Base-by-base conservation (phyloP, 257 asterid species). In the Ophiorrhiza pumila region DNA sequence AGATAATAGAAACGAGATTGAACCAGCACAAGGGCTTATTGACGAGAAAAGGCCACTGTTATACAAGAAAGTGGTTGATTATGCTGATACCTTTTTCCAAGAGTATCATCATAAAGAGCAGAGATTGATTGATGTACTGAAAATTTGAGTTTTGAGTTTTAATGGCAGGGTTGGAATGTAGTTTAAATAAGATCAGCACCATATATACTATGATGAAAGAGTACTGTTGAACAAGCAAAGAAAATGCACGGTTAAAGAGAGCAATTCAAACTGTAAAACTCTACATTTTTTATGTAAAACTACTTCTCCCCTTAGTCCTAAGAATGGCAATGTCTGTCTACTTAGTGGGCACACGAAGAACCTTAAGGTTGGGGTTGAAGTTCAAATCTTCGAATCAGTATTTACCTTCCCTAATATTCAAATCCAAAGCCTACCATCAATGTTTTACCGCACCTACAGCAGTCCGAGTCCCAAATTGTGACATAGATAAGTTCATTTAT, bases 91-190 rank as follows among this genome's bases (percentile, higher is more conserved):
- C 17, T 83, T 64, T 66, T 81, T 69, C 68, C 55, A 59, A 22
- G 47, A 72, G 9, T 67, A 65, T 27, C 84, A 76, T 75, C 32
- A 39, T 0, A 64, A 35, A 41, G 80, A 80, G 52, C 80, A 75
- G 64, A 74, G 82, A 79, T 76, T 85, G 27, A 76, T 80, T 42
- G 84, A 80, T 42, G 79, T 74, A 20, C 27, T 69, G 23, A 69
- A 52, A 35, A 39, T 15, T 12, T 34, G 63, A 69, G n/a, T 13
- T 23, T 20, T 50, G 73, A 20, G 46, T 68, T 47, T 20, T 34
- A 13, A 6, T 37, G 2, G 15, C 67, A 18, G 27, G 17, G 15
- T 35, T 18, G 15, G 8, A 18, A 34, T 35, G 45, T 17, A 20
- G 29, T 22, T 18, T 20, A 50, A 50, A 23, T 50, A 50, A 17